Conservation (phyloP, 805 yeast species). For the Starmerella floricola region DNA sequence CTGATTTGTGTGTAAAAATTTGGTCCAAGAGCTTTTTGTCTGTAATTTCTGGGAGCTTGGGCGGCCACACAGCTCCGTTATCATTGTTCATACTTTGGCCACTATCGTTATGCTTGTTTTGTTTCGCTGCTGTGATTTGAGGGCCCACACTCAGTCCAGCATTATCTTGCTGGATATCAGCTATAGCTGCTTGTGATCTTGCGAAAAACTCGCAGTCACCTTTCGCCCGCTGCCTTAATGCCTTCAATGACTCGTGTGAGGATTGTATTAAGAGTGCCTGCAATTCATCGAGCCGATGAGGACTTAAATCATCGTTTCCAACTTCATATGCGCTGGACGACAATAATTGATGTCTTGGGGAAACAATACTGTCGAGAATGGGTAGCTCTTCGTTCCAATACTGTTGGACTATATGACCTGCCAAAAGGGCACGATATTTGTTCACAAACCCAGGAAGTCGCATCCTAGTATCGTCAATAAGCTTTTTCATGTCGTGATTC, state of each 20-base stretch:
- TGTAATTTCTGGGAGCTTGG: conserved; percentile 55
- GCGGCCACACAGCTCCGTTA: conserved; percentile 38
- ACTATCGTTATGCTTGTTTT: no score
- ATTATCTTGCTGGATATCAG: no score
- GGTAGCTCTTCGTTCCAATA: conserved; percentile 39
- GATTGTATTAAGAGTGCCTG: conserved; percentile 16
- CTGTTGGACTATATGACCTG: conserved; percentile 46
- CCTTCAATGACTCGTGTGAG: conserved; percentile 3
- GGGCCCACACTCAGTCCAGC: no score
- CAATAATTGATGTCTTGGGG: conserved; percentile 24
- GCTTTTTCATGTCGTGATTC: conserved; percentile 29
- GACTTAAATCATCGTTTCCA: conserved; percentile 9
- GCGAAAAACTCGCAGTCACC: conserved; percentile 8
- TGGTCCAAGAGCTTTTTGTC: conserved; percentile 48
- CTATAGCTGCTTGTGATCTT: no score
- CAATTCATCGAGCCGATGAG: conserved; percentile 13
- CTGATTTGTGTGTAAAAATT: conserved; percentile 74
- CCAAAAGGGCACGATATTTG: conserved; percentile 28
- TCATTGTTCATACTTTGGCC: not conserved
- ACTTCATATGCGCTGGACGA: conserved; percentile 12
- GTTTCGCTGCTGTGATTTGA: no score
- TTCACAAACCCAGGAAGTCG: no score
- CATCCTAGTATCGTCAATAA: not conserved
- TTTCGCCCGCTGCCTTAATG: conserved; percentile 4
- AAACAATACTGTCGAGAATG: conserved; percentile 44